Conservation (phyloP, 2,329 filamentous ascomycete species). For the Neodidymelliopsis sp. region DNA sequence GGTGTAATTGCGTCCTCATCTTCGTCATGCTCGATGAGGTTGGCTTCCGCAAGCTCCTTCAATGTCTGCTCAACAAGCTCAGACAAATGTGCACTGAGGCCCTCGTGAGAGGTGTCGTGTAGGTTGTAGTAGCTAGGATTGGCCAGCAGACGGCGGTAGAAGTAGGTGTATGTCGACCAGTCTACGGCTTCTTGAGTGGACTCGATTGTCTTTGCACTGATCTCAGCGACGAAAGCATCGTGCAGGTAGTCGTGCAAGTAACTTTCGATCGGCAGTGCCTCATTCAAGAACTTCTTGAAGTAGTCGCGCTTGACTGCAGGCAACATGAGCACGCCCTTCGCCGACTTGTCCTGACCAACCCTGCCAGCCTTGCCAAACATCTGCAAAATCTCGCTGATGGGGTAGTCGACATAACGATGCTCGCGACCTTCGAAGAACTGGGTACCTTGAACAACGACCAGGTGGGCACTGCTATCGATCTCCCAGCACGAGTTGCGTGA, state of each 20-base stretch:
- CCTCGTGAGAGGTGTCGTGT: slow-evolving; percentile 86
- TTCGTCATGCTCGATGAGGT: slow-evolving; percentile 95
- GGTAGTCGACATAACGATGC: slow-evolving; percentile 96
- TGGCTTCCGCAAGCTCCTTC: slow-evolving; percentile 88
- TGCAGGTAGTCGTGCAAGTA: slow-evolving; percentile 91
- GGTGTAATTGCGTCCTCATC: slow-evolving; percentile 85
- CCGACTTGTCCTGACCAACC: slow-evolving; percentile 77
- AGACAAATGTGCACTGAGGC: slow-evolving; percentile 91
- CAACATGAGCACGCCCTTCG: slow-evolving; percentile 95
- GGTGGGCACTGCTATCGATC: slow-evolving; percentile 82
- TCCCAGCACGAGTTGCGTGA: slow-evolving; percentile 97
- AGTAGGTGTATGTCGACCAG: slow-evolving; percentile 98
- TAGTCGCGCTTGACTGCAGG: slow-evolving; percentile 94
- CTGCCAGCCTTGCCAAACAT: slow-evolving; percentile 96
- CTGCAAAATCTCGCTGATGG: slow-evolving; percentile 90
- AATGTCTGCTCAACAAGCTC: slow-evolving; percentile 93
- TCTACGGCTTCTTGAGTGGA: slow-evolving; percentile 97
- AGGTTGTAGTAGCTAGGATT: slow-evolving; percentile 98
- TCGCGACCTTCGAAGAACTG: slow-evolving; percentile 97
- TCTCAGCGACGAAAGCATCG: slow-evolving; percentile 96
- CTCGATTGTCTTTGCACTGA: slow-evolving; percentile 93
- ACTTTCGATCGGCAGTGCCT: slow-evolving; percentile 93
- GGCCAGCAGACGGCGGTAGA: slow-evolving; percentile 91
- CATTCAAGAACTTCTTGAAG: slow-evolving; percentile 98
- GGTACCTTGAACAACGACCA: slow-evolving; percentile 96